Evolutionary conservation across 768 basidiomycete species (phyloP).

Genomic region (Pisolithus sp.): DNA sequence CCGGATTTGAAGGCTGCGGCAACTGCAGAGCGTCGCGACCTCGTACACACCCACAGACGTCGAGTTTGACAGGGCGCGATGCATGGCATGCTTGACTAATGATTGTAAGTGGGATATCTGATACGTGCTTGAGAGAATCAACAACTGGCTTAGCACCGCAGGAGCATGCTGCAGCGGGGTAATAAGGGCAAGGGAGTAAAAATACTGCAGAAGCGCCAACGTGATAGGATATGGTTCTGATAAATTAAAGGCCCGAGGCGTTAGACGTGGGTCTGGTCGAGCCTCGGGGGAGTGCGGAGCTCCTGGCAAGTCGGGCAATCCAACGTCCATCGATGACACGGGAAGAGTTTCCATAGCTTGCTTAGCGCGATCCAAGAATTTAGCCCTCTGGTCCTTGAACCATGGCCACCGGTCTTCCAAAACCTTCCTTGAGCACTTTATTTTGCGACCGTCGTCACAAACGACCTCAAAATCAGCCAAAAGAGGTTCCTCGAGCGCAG

Average conservation of each 20-base stretch:
- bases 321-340: constrained; percentile 51
- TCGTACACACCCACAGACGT: constrained; percentile 92
- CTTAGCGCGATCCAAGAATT: constrained; percentile 53
- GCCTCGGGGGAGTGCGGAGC: constrained; percentile 41
- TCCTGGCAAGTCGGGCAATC: constrained; percentile 57
- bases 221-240: constrained; percentile 89
- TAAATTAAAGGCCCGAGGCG: constrained; percentile 70
- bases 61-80: constrained; percentile 74
- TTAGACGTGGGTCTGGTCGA: constrained; percentile 71
- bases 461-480: constrained; percentile 90
- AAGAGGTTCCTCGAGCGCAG: constrained; percentile 72
- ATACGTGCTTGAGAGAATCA: constrained; percentile 82
- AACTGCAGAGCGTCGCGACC: constrained; percentile 87
- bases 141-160: constrained; percentile 79
- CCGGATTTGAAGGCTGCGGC: constrained; percentile 86
- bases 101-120: constrained; percentile 65
- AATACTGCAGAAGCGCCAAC: constrained; percentile 86
- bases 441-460: constrained; percentile 82
- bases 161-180: constrained; percentile 91
- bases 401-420: constrained; percentile 92
- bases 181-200: constrained; percentile 80
- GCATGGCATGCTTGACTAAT: constrained; percentile 92
- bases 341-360: constrained; percentile 55
- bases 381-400: constrained; percentile 71
- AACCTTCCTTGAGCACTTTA: constrained; percentile 77